Conservation (phyloP, 306 rosid species). For the Purshia tridentata region DNA sequence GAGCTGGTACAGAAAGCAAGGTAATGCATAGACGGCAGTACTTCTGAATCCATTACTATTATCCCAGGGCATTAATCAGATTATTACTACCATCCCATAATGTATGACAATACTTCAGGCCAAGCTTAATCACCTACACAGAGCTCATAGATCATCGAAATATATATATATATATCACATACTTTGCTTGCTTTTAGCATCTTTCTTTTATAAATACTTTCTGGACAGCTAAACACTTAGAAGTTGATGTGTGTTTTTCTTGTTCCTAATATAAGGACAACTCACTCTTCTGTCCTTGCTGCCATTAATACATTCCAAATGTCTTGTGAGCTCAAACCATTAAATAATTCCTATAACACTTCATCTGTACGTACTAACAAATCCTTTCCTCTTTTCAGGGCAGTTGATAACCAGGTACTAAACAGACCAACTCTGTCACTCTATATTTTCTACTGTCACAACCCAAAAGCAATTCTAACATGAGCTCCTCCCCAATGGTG, state of each 20-base stretch:
- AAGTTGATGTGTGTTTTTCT: too few relatives aligned
- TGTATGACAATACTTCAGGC: too few relatives aligned
- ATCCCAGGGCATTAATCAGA: too few relatives aligned
- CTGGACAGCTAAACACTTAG: too few relatives aligned
- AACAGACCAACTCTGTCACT: neutral
- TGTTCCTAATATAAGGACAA: neutral
- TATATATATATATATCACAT: too few relatives aligned
- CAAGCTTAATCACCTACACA: too few relatives aligned
- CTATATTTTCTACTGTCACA: neutral
- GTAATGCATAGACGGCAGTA: neutral
- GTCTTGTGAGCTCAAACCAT: neutral
- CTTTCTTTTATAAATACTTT: too few relatives aligned
- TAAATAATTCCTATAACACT: neutral
- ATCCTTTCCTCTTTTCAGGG: conserved; percentile 22
- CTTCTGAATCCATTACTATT: neutral
- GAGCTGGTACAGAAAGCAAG: conserved; percentile 36
- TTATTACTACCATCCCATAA: too few relatives aligned
- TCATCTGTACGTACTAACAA: neutral
- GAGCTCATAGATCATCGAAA: neutral
- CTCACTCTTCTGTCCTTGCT: neutral
- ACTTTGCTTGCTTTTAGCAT: neutral
- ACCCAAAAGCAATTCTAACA: neutral
- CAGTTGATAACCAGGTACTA: conserved; percentile 36
- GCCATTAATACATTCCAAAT: neutral
- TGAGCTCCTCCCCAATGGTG: neutral